These are phyloP conservation scores for Davidsoniella eucalypti DNA, from an alignment of 2,329 filamentous ascomycete genomes.

Conservation along the genomic window DNA sequence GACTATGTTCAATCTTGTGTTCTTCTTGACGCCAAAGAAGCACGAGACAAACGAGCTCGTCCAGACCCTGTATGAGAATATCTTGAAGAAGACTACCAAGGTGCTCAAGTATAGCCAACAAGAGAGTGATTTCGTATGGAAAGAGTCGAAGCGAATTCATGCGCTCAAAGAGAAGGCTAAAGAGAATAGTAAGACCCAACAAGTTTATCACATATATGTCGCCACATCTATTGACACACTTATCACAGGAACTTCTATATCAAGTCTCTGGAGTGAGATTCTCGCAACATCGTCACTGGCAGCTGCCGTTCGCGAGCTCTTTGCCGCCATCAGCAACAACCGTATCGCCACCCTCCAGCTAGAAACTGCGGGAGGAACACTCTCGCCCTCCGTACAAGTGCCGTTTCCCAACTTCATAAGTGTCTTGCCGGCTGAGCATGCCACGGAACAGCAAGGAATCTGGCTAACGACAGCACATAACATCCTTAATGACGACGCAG, in stretches of 20 bases:
- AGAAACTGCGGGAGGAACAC: slow-evolving; percentile 40
- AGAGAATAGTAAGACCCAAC: slow-evolving; percentile 39
- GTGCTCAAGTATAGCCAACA: slow-evolving; percentile 87
- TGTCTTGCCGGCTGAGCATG: slow-evolving; percentile 52
- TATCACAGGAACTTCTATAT: slow-evolving; percentile 39
- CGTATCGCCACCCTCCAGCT: slow-evolving; percentile 75
- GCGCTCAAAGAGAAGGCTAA: slow-evolving; percentile 66
- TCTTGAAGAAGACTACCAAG: slow-evolving; percentile 84
- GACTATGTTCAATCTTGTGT: slow-evolving; percentile 97
- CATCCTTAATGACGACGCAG: slow-evolving; percentile 47
- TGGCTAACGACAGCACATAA: slow-evolving; percentile 81
- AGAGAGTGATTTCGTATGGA: slow-evolving; percentile 78
- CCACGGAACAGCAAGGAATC: slow-evolving; percentile 54
- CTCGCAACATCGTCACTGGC: slow-evolving; percentile 61
- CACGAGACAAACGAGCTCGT: slow-evolving; percentile 60
- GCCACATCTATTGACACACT: neutral
- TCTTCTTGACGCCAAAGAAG: slow-evolving; percentile 67
- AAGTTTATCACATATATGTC: neutral
- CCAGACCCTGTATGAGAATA: slow-evolving; percentile 67
- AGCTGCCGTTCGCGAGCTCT: slow-evolving; percentile 66
- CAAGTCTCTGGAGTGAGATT: slow-evolving; percentile 52
- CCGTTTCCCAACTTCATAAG: slow-evolving; percentile 52
- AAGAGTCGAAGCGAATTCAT: slow-evolving; percentile 71
- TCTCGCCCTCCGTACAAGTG: slow-evolving; percentile 48
- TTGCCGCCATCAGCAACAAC: slow-evolving; percentile 64